These are phyloP conservation scores for Candida smagusa DNA, from an alignment of 1,139 yeast species.

Conservation along the genomic window DNA sequence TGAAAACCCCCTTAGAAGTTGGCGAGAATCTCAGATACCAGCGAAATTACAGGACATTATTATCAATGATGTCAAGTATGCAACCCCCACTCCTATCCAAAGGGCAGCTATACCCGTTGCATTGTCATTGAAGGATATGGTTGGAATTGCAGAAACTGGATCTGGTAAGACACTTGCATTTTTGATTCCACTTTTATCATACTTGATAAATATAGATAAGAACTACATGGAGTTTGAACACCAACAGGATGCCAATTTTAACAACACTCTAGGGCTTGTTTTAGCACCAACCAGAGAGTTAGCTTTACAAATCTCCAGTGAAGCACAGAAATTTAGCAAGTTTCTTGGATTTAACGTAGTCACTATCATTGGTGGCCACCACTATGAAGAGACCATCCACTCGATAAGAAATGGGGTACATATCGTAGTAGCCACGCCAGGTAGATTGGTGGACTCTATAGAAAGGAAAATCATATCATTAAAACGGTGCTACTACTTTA, in stretches of 20 bases:
- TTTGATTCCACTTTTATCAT: conserved; percentile 68
- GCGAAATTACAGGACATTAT: conserved; percentile 32
- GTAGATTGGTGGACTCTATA: conserved; percentile 76
- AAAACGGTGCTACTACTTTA: conserved; percentile 61
- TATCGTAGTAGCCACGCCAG: conserved; percentile 90
- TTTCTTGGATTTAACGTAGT: conserved; percentile 48
- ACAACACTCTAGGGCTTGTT: conserved; percentile 56
- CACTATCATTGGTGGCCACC: conserved; percentile 87
- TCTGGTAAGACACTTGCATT: conserved; percentile 94
- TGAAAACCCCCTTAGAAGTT: conserved; percentile 63
- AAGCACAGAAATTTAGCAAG: conserved; percentile 51
- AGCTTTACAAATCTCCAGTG: conserved; percentile 78
- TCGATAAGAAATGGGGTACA: conserved; percentile 68
- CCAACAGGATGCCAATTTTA: conserved; percentile 24
- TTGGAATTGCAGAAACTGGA: conserved; percentile 96
- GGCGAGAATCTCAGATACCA: conserved; percentile 65
- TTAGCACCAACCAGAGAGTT: conserved; percentile 93
- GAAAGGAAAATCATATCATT: conserved; percentile 64
- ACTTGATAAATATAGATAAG: conserved; percentile 40
- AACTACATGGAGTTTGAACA: conserved; percentile 37
- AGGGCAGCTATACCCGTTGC: conserved; percentile 83
- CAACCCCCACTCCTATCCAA: conserved; percentile 84
- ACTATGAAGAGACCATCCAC: conserved; percentile 68
- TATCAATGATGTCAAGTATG: conserved; percentile 42
- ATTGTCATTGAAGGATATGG: conserved; percentile 55